Evolutionary conservation across 129 eudicot species (phyloP).

Genomic region (Escallonia herrerae): DNA sequence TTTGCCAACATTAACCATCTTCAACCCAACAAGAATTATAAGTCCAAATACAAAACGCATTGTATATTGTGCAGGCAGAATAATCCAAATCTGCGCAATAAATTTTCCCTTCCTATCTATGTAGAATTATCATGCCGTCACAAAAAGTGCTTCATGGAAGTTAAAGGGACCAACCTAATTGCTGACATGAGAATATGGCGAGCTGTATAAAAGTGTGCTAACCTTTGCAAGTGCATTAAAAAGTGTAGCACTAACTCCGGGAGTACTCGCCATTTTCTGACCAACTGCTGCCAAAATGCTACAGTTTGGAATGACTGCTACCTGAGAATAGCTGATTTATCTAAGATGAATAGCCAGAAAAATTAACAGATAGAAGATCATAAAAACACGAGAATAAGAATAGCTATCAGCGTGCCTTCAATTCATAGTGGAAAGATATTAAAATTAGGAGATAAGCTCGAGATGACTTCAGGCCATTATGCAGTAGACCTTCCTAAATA

Average conservation of each 20-base stretch:
- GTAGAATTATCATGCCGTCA: too few species aligned
- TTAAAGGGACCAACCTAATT: too few species aligned
- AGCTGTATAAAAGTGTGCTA: background rate
- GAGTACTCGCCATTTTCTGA: conserved; percentile 98
- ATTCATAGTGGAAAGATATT: background rate
- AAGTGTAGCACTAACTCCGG: conserved; percentile 98
- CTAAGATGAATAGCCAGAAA: background rate
- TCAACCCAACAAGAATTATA: too few species aligned
- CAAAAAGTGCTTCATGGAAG: too few species aligned
- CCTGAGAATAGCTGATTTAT: conserved; percentile 31
- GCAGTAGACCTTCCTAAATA: too few species aligned
- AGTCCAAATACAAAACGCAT: too few species aligned
- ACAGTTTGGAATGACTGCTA: conserved; percentile 82
- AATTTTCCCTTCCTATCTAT: too few species aligned
- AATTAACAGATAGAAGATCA: background rate
- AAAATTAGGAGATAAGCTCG: background rate
- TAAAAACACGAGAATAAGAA: background rate
- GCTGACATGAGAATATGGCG: background rate
- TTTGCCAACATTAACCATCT: too few species aligned
- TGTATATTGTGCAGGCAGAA: too few species aligned
- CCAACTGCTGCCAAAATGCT: conserved; percentile 99
- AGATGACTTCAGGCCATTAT: background rate
- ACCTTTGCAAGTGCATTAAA: conserved; percentile 98
- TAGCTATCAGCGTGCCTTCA: background rate
- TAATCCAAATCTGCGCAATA: too few species aligned